These are phyloP conservation scores for Candida yuanshanica DNA, from an alignment of 805 yeast genomes.

Conservation along the genomic window DNA sequence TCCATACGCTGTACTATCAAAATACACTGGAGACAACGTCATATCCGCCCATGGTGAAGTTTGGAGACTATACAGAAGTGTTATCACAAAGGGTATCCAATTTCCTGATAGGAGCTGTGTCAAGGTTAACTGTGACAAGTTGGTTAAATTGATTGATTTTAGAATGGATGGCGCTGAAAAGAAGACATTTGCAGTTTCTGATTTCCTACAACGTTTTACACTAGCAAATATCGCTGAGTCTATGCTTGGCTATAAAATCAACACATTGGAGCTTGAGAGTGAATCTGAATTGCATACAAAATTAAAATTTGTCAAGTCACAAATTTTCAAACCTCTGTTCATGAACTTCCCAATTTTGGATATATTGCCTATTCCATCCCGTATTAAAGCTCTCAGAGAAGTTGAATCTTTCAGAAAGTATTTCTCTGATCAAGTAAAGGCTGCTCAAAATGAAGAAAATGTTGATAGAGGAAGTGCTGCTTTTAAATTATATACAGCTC, in stretches of 20 bases:
- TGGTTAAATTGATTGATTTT: constrained; percentile 25
- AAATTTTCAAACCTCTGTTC: constrained; percentile 49
- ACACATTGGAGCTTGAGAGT: constrained; percentile 28
- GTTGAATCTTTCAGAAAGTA: constrained; percentile 36
- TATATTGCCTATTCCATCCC: constrained; percentile 40
- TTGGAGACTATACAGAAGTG: constrained; percentile 45
- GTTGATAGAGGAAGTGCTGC: constrained; percentile 33
- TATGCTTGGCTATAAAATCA: constrained; percentile 44
- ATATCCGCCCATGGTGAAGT: constrained; percentile 50
- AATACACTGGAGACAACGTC: constrained; percentile 55
- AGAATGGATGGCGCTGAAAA: constrained; percentile 8
- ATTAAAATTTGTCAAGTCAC: constrained; percentile 40
- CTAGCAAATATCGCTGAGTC: constrained; percentile 46
- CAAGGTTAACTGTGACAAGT: constrained; percentile 30
- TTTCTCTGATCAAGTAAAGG: constrained; percentile 30
- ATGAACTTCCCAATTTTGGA: constrained; percentile 54
- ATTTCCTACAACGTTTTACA: constrained; percentile 40
- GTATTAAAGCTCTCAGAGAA: constrained; percentile 37
- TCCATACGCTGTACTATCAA: constrained; percentile 47
- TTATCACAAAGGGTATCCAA: constrained; percentile 43
- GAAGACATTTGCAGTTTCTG: constrained; percentile 25
- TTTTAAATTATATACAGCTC: constrained; percentile 35
- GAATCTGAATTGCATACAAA: constrained; percentile 32
- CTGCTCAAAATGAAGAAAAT: constrained; percentile 17
- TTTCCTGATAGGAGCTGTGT: constrained; percentile 40